A percentile compares a stretch with the other conserved stretches of the same genome.
Conservation (phyloP, 176 grass and related monocot species). For the Hordeum marinum region DNA sequence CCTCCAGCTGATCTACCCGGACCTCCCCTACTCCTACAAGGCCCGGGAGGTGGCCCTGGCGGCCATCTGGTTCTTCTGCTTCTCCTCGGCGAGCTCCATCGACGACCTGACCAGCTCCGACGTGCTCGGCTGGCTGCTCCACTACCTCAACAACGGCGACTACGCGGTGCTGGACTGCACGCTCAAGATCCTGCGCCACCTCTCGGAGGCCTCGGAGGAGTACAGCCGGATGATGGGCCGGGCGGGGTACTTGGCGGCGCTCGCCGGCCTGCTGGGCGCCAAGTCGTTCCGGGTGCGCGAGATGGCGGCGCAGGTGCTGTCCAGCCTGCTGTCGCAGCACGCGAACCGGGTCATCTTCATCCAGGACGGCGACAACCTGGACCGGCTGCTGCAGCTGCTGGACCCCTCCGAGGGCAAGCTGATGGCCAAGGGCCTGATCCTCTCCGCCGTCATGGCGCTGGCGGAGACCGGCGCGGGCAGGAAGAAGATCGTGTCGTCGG, state of each 20-base stretch:
- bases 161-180: constrained; percentile 55
- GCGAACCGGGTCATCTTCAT: constrained; percentile 56
- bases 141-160: constrained; percentile 69
- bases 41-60: constrained; percentile 73
- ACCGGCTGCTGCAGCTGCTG: constrained; percentile 62
- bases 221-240: constrained; percentile 56
- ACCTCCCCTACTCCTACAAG: constrained; percentile 56
- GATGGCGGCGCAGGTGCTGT: constrained; percentile 57
- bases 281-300: constrained; percentile 63
- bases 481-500: constrained; percentile 78
- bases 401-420: constrained; percentile 54
- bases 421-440: constrained; percentile 46
- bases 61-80: constrained; percentile 59
- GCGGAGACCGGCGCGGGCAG: constrained; percentile 62
- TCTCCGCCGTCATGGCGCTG: constrained; percentile 53
- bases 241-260: constrained; percentile 47
- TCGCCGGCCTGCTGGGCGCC: constrained; percentile 52
- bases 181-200: constrained; percentile 48
- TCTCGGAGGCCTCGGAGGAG: constrained; percentile 62
- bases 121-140: constrained; percentile 49
- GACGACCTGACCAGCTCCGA: constrained; percentile 40
- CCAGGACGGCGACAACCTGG: constrained; percentile 53
- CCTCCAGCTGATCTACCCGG: constrained; percentile 66
- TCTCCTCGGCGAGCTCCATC: constrained; percentile 43
- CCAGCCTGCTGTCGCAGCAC: constrained; percentile 41